Evolutionary conservation across 441 rosid species (phyloP), one percentile per base, ranked within the genome.

Genomic region (Pelargonium exstipulatum): DNA sequence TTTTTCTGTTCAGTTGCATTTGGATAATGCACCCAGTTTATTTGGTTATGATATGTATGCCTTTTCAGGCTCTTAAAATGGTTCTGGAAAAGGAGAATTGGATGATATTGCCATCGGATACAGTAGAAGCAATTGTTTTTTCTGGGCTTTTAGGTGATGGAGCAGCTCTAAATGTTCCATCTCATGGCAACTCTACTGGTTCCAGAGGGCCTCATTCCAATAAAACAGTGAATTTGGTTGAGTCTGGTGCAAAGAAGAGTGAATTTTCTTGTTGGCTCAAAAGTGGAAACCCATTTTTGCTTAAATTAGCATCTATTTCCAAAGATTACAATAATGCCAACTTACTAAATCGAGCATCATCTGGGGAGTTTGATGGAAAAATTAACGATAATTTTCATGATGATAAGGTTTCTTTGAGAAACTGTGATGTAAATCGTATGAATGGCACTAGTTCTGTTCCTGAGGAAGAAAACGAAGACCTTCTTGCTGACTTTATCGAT

Each of bases 401-500:
- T 42, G 84, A 85, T 53, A 78, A 40, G 70, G 70, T 65, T 51
- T 81, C 85, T 76, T 83, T 83, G 26, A 64, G 42, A 71, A 67
- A 69, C 66, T 49, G 72, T 46, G 86, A 81, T 74, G 72, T 35
- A 32, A 81, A 76, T 77, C 76, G 75, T 75, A 58, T 60, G 48
- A 89, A 84, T 42, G 89, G 98, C 68, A 74, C 80, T 62, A 82
- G 74, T 78, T 77, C 90, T 70, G 75, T 78, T 73, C 73, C 84
- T 42, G 98, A 88, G 76, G 99, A 95, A 79, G 98, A 95, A 83
- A 87, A 92, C 73, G 99, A 95, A 82, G 98, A 92, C 85, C 89
- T 92, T 72, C 95, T 87, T 77, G 99, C 98, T 42, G 98, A 95
- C 80, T 92, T 89, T 72, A 92, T 95, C 74, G 99, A 95, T n/a